Percentiles rank a stretch among this genome's conserved stretches.
Evolutionary conservation across 2,329 filamentous ascomycete species (phyloP).

Genomic region (Cyanodermella asteris): DNA sequence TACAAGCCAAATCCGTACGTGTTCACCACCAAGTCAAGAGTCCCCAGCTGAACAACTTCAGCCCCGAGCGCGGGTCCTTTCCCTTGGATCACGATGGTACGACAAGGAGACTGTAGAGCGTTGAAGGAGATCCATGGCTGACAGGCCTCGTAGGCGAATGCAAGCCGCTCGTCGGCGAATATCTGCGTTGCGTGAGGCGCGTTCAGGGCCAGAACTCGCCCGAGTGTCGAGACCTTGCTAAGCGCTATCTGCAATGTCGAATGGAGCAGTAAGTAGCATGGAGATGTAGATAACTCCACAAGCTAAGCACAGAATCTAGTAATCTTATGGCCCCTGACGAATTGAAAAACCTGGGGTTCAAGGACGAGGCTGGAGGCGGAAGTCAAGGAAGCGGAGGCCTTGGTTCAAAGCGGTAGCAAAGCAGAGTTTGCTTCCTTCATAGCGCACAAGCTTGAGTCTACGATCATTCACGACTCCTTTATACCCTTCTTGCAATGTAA

Average conservation of each 20-base stretch:
- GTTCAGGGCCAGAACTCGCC: constrained; percentile 67
- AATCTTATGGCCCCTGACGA: constrained; percentile 94
- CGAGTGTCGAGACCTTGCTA: constrained; percentile 66
- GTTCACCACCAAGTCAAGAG: not conserved
- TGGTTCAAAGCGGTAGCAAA: too few relatives aligned
- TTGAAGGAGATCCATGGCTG: not conserved
- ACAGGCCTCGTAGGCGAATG: constrained; percentile 48
- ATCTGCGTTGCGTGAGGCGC: constrained; percentile 70
- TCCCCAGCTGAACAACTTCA: constrained; percentile 15
- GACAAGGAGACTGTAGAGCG: too few relatives aligned
- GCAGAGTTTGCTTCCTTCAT: too few relatives aligned
- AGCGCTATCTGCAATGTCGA: constrained; percentile 70
- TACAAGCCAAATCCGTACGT: constrained; percentile 50
- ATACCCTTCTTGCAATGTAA: too few relatives aligned
- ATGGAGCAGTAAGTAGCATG: constrained; percentile 64
- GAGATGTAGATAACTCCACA: constrained; percentile 1
- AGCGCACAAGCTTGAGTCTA: too few relatives aligned
- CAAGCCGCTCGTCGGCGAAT: constrained; percentile 66
- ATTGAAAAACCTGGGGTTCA: constrained; percentile 80
- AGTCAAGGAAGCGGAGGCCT: too few relatives aligned
- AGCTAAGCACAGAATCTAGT: constrained; percentile 21
- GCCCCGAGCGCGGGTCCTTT: constrained; percentile 80
- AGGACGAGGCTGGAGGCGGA: constrained; percentile 17
- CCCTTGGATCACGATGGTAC: constrained; percentile 44
- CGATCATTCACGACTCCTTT: too few relatives aligned